Conservation (phyloP, 257 asterid genomes). For the Agastache rugosa region DNA sequence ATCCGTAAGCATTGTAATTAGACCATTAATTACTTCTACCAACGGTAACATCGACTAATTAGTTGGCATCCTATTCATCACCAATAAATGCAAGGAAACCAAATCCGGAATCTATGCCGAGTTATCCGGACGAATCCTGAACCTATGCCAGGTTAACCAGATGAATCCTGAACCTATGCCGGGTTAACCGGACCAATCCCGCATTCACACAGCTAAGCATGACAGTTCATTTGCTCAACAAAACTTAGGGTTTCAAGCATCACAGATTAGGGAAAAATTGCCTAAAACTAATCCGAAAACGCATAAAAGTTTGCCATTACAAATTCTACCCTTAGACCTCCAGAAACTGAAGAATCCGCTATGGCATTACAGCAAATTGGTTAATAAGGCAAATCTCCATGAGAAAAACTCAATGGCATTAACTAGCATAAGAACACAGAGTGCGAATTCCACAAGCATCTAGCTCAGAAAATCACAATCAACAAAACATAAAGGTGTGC, state of each 20-base stretch:
- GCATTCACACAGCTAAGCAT: neutral
- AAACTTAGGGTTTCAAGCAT: slow-evolving; percentile 23
- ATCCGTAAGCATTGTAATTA: neutral
- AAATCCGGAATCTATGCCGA: neutral
- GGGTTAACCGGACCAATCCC: neutral
- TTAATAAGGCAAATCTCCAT: slow-evolving; percentile 10
- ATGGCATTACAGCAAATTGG: slow-evolving; percentile 11
- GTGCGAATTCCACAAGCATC: slow-evolving; percentile 6
- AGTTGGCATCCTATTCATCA: neutral
- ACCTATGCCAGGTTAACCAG: neutral
- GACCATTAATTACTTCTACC: neutral
- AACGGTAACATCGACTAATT: neutral
- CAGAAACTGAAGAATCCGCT: slow-evolving; percentile 19
- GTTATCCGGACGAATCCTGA: neutral
- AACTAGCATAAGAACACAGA: slow-evolving; percentile 19
- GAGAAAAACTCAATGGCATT: slow-evolving; percentile 16
- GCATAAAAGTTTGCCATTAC: neutral
- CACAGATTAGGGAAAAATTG: neutral
- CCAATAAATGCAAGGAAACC: slow-evolving; percentile 14
- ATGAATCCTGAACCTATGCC: neutral
- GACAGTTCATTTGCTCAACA: neutral
- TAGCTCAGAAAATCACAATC: slow-evolving; percentile 28
- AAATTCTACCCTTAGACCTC: slow-evolving; percentile 21
- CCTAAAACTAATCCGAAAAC: neutral
- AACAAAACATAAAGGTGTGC: neutral